These are phyloP conservation scores for Quercus suber DNA, from an alignment of 306 rosid genomes.

Conservation along the genomic window DNA sequence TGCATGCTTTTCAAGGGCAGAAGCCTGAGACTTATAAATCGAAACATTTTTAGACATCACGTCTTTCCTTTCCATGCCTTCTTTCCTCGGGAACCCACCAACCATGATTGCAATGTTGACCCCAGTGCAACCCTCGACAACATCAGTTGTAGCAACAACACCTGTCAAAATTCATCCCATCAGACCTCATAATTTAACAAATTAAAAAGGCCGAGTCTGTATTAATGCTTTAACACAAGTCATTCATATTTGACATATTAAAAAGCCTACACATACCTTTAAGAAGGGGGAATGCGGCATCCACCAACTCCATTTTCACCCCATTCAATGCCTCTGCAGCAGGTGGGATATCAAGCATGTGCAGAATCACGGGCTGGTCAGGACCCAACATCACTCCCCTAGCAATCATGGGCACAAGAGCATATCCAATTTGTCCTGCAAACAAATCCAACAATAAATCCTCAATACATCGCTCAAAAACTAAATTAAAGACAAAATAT, in stretches of 20 bases:
- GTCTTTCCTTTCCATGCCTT: constrained; percentile 98
- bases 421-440: constrained; percentile 98
- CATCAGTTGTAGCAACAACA: constrained; percentile 99
- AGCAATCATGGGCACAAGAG: constrained; percentile 97
- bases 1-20: constrained; percentile 90
- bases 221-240: neutral
- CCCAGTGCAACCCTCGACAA: constrained; percentile 91
- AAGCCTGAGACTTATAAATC: constrained; percentile 94
- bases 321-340: constrained; percentile 96
- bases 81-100: constrained; percentile 99
- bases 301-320: constrained; percentile 90
- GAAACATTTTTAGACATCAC: constrained; percentile 95
- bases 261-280: constrained; percentile 44
- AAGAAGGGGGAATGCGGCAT: constrained; percentile 92
- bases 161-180: constrained; percentile 48
- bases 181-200: neutral
- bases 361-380: constrained; percentile 94
- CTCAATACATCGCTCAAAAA: constrained; percentile 3
- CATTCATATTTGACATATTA: neutral
- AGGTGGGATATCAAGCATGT: constrained; percentile 86
- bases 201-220: neutral
- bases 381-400: constrained; percentile 93
- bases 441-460: constrained; percentile 20
- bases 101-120: constrained; percentile 91
- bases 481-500: neutral